A percentile compares a stretch with the other conserved stretches of the same genome.
Conservation (phyloP, 108 stramenopile species). For the Pseudonitzschia multistriata region DNA sequence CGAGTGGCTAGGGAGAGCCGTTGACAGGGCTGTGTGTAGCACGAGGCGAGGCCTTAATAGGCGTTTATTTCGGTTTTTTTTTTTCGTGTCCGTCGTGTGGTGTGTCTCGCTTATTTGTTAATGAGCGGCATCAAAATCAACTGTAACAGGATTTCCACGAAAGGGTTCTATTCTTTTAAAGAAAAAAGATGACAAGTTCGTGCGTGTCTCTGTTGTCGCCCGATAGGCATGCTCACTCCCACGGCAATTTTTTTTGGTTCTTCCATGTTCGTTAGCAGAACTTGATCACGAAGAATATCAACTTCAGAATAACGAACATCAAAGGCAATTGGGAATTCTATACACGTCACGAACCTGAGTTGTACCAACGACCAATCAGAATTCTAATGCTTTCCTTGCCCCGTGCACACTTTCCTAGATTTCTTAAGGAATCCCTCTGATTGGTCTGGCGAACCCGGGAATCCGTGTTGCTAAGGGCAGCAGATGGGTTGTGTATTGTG, state of each 20-base stretch:
- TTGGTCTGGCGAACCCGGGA: slow-evolving; percentile 1
- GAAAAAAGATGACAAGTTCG: slow-evolving; percentile 5
- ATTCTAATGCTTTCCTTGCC: neutral
- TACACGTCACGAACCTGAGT: slow-evolving; percentile 4
- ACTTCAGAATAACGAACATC: neutral
- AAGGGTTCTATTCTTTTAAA: neutral
- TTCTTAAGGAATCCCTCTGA: neutral
- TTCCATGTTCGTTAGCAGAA: neutral
- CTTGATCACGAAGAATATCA: neutral
- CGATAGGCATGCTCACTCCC: neutral
- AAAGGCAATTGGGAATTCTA: neutral
- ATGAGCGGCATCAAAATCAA: neutral
- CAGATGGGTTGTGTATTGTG: neutral
- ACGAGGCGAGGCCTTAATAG: slow-evolving; percentile 2
- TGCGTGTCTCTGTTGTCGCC: neutral
- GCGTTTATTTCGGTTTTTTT: neutral
- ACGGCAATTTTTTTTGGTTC: no score
- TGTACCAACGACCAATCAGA: neutral
- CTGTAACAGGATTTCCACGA: neutral
- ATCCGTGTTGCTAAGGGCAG: neutral
- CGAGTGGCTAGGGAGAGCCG: no score
- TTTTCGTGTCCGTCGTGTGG: neutral
- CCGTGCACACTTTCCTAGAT: neutral
- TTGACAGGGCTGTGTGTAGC: no score
- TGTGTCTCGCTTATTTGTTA: neutral